Base-by-base conservation (phyloP, 2,329 filamentous ascomycete species). In the Botrytis sinoallii region DNA sequence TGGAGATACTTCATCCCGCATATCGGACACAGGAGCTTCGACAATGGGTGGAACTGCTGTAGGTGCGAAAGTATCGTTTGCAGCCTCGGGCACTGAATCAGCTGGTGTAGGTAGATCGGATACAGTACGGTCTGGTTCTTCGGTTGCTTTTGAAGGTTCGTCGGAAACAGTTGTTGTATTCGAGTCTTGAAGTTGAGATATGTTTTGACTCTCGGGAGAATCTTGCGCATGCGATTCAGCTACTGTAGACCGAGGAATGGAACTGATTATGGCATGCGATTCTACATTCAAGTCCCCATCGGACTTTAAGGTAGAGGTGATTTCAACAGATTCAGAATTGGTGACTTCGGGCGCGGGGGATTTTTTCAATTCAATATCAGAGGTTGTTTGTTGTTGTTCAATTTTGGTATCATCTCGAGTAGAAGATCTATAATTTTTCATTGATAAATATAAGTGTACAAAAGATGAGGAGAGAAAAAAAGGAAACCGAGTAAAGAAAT, bases 381-480 rank as follows among this genome's bases (percentile, higher is more conserved):
- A 59, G 35, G 70, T 42, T 16, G 64, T 40, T 46, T 29, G 70
- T 66, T 71, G 70, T 66, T 70, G 40, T 65, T 73, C 71, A 73
- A 32, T 64, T 55, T 64, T 77, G 74, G 75, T 75, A 72, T 80
- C 79, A 80, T 81, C 77, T 76, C 72, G 77, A 74, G 73, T 77
- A 73, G 79, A 76, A 74, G 70, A 76, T 79, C 80, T 82, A 78
- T 71, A 77, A 75, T 72, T 77, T 79, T 80, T 75, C 57, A 78
- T 79, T 79, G 71, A 80, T 80, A 80, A 80, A 79, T 81, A 74
- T 72, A 79, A 75, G 68, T 78, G 77, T 73, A 80, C 79, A 65
- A 77, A 76, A 55, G 76, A 68, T 35, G 79, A 76, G 57, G 79
- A 75, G 78, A 79, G 78, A 79, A 55, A 55, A 29, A 55, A n/a